Evolutionary conservation across 495 filamentous ascomycete species (phyloP), one percentile per base, ranked within the genome.

Genomic region (Penicillium malachiteum): DNA sequence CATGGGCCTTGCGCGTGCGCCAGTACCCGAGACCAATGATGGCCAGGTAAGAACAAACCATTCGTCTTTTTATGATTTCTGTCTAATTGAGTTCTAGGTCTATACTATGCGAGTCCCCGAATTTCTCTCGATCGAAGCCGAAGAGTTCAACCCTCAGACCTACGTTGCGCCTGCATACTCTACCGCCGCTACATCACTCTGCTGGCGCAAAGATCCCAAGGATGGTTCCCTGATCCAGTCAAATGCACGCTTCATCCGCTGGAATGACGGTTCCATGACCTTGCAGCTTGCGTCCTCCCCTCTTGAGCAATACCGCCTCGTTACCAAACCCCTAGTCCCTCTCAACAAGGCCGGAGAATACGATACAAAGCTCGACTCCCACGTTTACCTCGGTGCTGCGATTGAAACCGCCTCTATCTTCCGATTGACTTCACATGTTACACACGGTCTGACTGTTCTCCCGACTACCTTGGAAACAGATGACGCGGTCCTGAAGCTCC

Each of bases 181-280:
- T 33, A 84, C 82, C 16, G 87, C 87, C 10, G 81, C 84, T 12
- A 86, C 81, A 14, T 87, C 86, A 11, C 72, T 89, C 21, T 87
- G 86, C 62, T 88, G 87, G 84, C 81, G 88, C 48, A 80, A 81
- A 57, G 82, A 86, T 41, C 86, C 86, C n/a, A 78, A 75, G 10
- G 73, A 88, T 53, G 77, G 79, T 7, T 60, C 68, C 11, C 68
- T 81, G 35, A 72, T 91, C 10, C 82, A 88, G 62, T 92, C 88
- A 35, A 94, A 94, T 67, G 81, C 90, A 6, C 83, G 87, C 43
- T 75, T 93, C 30, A 82, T 91, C 52, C 83, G 81, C 55, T 96
- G 91, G 91, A 88, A 87, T 55, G 90, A 96, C 63, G 90, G 90
- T 37, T 91, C 88, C 6, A 70, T 91, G 30, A 96, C 92, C 13